A percentile compares a stretch with the other conserved stretches of the same genome.
phyloP scores from a whole-genome alignment of 768 basidiomycete species.

The Lactifluus piperatus region DNA sequence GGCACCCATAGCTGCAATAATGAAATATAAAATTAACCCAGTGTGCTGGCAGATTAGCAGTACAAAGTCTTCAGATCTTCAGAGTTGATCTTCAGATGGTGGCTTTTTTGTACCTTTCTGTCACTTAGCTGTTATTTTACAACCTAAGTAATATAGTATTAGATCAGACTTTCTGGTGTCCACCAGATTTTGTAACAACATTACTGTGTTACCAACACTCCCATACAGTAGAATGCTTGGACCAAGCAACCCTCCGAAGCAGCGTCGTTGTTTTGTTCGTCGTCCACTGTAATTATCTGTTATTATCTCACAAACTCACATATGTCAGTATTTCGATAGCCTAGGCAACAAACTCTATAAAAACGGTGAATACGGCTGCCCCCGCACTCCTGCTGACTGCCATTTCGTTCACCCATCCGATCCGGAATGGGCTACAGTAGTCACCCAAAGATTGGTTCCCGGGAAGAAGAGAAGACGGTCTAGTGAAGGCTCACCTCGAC shows the following conservation, averaged over 20 bases:
- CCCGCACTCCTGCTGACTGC: not conserved
- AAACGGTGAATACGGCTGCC: constrained; percentile 8
- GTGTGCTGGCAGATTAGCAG: no score
- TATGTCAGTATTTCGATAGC: constrained; percentile 5
- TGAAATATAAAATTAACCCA: no score
- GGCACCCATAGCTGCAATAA: no score
- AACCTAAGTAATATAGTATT: no score
- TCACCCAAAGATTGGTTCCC: not conserved
- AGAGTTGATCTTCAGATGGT: no score
- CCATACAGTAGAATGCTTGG: not conserved
- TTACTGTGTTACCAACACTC: not conserved
- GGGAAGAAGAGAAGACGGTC: not conserved
- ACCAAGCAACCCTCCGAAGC: not conserved
- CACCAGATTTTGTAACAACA: no score
- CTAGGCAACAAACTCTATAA: not conserved
- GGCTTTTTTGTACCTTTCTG: no score
- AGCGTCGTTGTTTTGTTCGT: constrained; percentile 12
- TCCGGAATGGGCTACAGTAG: constrained; percentile 5
- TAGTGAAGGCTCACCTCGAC: not conserved
- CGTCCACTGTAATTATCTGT: not conserved
- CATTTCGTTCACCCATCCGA: constrained; percentile 19
- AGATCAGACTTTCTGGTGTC: no score
- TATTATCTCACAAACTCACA: not conserved
- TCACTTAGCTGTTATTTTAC: no score
- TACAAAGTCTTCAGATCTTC: no score